Conservation (phyloP, 352 stramenopile genomes). For the Salisapilia sapeloensis region DNA sequence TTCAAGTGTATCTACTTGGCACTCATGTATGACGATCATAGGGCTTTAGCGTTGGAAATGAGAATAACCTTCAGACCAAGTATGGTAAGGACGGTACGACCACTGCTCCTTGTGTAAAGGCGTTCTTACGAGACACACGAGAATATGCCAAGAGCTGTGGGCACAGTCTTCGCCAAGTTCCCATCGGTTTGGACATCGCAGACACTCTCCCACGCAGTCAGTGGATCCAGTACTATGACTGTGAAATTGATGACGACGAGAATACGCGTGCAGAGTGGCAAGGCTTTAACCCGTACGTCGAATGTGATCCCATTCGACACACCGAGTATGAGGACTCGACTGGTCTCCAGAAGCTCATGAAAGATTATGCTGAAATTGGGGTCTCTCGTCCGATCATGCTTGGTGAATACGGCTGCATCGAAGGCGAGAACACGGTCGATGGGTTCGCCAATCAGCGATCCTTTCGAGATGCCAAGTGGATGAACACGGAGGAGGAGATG, state of each 20-base stretch:
- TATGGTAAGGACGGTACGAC: conserved; percentile 15
- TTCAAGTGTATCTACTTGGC: too few species aligned
- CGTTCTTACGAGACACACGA: conserved; percentile 37
- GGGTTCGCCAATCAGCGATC: conserved; percentile 36
- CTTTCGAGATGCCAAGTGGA: conserved; percentile 70
- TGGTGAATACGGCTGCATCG: conserved; percentile 50
- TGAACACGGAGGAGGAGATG: conserved; percentile 68
- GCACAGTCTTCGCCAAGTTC: conserved; percentile 23
- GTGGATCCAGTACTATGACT: conserved; percentile 69
- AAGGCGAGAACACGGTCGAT: conserved; percentile 40
- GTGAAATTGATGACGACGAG: conserved; percentile 18
- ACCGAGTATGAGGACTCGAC: conserved; percentile 26
- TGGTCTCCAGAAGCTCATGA: conserved; percentile 30
- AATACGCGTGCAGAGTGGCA: conserved; percentile 33
- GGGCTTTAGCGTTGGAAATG: conserved; percentile 46
- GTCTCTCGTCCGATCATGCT: conserved; percentile 49
- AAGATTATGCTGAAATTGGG: conserved; percentile 21
- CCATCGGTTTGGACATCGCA: conserved; percentile 54
- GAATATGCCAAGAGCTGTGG: conserved; percentile 26
- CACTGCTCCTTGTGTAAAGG: conserved; percentile 50
- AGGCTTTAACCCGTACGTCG: conserved; percentile 51
- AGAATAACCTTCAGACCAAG: conserved; percentile 39
- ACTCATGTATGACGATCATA: too few species aligned
- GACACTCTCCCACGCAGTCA: conserved; percentile 38
- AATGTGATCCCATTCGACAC: conserved; percentile 31